phyloP scores from a whole-genome alignment of 176 grass and related monocot genomes.

The Calamus simplicifolius region DNA sequence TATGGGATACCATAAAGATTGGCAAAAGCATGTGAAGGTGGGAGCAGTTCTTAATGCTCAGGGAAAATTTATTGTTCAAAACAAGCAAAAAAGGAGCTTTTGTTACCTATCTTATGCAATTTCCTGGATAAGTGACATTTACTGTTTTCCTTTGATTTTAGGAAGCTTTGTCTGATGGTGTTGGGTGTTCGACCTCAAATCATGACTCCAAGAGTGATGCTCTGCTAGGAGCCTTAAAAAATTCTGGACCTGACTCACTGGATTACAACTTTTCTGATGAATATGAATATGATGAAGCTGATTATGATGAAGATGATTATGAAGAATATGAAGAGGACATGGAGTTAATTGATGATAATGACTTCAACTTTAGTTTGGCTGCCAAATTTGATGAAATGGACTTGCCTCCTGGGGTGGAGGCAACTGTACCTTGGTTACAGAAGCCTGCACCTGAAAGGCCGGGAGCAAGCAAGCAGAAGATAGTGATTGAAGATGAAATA shows the following conservation, averaged over 20 bases:
- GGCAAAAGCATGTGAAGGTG: conserved; percentile 38
- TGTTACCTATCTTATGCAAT: neutral
- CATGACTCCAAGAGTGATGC: conserved; percentile 8
- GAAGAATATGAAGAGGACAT: conserved; percentile 23
- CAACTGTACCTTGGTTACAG: conserved; percentile 29
- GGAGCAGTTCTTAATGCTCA: neutral
- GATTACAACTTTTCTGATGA: conserved; percentile 9
- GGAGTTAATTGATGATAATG: conserved; percentile 15
- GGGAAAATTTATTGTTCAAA: conserved; percentile 4
- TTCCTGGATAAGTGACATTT: neutral
- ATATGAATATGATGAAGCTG: conserved; percentile 52
- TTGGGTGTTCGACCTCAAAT: conserved; percentile 22
- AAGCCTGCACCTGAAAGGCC: conserved; percentile 15
- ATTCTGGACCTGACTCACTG: conserved; percentile 12
- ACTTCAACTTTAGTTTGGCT: conserved; percentile 39
- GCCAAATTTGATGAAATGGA: conserved; percentile 43
- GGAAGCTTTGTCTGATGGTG: conserved; percentile 31
- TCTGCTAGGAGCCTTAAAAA: conserved; percentile 15
- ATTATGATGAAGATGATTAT: conserved; percentile 17
- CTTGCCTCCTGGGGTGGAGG: conserved; percentile 20
- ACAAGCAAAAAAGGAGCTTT: neutral
- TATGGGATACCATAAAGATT: conserved; percentile 32
- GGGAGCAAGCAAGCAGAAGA: conserved; percentile 20
- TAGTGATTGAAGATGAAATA: conserved; percentile 25
- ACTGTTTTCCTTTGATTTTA: conserved; percentile 21